Conservation (phyloP, 805 yeast species). For the Cyberlindnera veronae region DNA sequence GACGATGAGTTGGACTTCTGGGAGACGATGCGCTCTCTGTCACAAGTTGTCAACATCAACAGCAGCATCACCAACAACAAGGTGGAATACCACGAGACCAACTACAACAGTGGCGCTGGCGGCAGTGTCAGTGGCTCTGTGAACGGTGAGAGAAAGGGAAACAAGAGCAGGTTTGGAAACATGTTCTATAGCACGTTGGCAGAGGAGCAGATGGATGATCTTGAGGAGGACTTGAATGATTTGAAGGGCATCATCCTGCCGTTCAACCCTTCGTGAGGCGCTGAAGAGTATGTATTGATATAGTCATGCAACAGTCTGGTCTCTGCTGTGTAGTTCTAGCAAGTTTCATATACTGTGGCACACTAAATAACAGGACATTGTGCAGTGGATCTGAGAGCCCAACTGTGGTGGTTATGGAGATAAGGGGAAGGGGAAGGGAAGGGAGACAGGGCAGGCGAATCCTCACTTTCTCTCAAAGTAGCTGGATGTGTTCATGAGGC, state of each 20-base stretch:
- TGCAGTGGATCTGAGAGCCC: neutral
- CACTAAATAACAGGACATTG: too few relatives aligned
- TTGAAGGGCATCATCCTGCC: slow-evolving; percentile 22
- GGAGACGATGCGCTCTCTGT: slow-evolving; percentile 62
- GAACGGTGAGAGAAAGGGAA: neutral
- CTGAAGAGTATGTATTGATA: neutral
- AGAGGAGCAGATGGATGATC: slow-evolving; percentile 21
- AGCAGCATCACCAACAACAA: slow-evolving; percentile 11
- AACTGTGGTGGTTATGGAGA: neutral
- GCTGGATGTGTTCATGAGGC: slow-evolving; percentile 64
- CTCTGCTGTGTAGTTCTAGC: neutral
- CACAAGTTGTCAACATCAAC: slow-evolving; percentile 35
- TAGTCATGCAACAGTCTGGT: neutral
- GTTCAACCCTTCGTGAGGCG: slow-evolving; percentile 25
- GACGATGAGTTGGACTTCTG: slow-evolving; percentile 70
- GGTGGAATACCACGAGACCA: slow-evolving; percentile 5
- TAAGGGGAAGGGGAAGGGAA: neutral
- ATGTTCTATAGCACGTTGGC: slow-evolving; percentile 12
- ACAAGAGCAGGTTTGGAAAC: slow-evolving; percentile 4
- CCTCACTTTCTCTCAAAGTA: slow-evolving; percentile 61
- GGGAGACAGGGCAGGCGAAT: neutral
- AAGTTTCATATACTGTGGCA: neutral
- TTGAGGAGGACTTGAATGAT: slow-evolving; percentile 22
- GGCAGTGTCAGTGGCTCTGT: neutral
- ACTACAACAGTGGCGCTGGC: slow-evolving; percentile 1